Evolutionary conservation across 2,329 filamentous ascomycete species (phyloP).

Genomic region (Nemania sp.): DNA sequence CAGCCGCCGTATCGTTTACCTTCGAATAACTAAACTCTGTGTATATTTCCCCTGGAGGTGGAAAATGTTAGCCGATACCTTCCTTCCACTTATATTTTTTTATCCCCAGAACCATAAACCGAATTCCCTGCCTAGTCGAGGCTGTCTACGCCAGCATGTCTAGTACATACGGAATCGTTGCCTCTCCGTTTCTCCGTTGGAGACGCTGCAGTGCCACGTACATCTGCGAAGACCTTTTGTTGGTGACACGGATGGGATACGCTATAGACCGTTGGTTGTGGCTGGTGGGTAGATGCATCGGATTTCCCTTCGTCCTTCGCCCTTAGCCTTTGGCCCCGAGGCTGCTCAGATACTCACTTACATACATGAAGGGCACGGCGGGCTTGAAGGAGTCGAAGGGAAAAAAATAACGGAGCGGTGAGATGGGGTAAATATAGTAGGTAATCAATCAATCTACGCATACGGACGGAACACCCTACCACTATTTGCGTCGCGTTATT

Average conservation of each 20-base stretch:
- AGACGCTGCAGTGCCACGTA: not conserved
- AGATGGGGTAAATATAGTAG: not conserved
- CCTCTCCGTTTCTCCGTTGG: not conserved
- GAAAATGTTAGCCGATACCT: not conserved
- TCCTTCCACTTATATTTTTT: not conserved
- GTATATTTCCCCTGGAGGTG: not conserved
- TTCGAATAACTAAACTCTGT: not conserved
- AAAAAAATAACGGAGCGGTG: not conserved
- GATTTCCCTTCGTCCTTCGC: not conserved
- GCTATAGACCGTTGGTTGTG: not conserved
- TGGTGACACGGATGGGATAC: not conserved
- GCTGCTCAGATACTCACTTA: not conserved
- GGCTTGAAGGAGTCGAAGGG: constrained; percentile 2
- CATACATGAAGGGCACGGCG: not conserved
- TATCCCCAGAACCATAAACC: not conserved
- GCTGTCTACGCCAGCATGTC: not conserved
- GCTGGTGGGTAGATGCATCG: constrained; percentile 5
- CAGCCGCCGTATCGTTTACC: not conserved
- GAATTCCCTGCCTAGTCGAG: not conserved
- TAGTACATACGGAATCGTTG: not conserved
- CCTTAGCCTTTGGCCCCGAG: not conserved
- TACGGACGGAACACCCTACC: no score
- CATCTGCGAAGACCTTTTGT: not conserved
- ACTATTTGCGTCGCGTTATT: not conserved
- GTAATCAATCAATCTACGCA: not conserved